A percentile compares a stretch with the other conserved stretches of the same genome.
Conservation (phyloP, 139 green algal species). For the Penium margaritaceum region DNA sequence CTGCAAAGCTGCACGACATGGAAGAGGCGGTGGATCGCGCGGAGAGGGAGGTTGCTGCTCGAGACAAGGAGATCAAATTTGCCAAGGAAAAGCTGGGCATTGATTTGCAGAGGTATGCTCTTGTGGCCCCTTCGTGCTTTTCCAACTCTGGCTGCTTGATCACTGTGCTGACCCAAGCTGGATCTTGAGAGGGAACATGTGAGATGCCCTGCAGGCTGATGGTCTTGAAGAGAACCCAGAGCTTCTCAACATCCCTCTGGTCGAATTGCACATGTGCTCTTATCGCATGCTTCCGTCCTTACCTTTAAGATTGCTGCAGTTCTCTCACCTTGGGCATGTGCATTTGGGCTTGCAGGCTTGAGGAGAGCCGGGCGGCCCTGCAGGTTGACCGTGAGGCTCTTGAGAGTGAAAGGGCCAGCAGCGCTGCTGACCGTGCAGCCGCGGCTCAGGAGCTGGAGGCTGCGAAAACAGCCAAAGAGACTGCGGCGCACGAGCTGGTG, state of each 20-base stretch:
- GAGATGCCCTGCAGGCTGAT: not conserved
- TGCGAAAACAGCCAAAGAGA: not conserved
- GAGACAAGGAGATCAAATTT: not conserved
- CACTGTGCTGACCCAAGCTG: too few relatives aligned
- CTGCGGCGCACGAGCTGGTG: not conserved
- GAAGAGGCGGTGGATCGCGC: not conserved
- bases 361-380: too few relatives aligned
- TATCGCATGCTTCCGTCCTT: too few relatives aligned
- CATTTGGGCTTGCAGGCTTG: too few relatives aligned
- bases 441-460: constrained; percentile 13
- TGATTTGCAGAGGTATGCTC: not conserved
- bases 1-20: not conserved
- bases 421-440: too few relatives aligned
- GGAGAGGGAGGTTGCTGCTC: not conserved
- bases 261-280: too few relatives aligned
- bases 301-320: too few relatives aligned
- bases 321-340: too few relatives aligned
- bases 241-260: too few relatives aligned
- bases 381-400: too few relatives aligned
- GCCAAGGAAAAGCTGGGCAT: not conserved
- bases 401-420: not conserved
- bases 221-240: not conserved
- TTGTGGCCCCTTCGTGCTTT: too few relatives aligned
- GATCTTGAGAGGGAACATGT: not conserved
- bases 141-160: too few relatives aligned